phyloP scores from a whole-genome alignment of 805 yeast species.

The Candida vartiovaarae region DNA sequence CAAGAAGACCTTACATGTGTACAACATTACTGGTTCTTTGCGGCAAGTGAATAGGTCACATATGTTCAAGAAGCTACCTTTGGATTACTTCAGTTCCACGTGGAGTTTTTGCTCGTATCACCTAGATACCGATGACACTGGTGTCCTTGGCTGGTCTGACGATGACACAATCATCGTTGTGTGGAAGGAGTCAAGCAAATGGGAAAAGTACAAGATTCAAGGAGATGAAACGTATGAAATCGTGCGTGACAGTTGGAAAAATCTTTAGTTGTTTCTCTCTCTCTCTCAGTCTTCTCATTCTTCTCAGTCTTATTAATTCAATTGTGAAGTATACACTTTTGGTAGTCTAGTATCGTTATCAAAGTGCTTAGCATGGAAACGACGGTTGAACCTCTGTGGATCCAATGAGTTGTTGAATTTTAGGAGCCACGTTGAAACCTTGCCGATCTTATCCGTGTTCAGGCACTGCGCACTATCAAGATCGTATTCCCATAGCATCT shows the following conservation, averaged over 20 bases:
- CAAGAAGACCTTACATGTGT: slow-evolving; percentile 84
- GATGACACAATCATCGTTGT: slow-evolving; percentile 67
- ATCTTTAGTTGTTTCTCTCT: background rate
- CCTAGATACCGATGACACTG: slow-evolving; percentile 31
- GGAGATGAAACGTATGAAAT: slow-evolving; percentile 50
- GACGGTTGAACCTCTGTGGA: slow-evolving; percentile 44
- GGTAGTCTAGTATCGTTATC: slow-evolving; percentile 24
- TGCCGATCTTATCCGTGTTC: slow-evolving; percentile 7
- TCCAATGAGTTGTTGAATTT: slow-evolving; percentile 38
- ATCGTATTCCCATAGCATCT: slow-evolving; percentile 43
- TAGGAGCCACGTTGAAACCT: slow-evolving; percentile 27
- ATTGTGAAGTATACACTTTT: slow-evolving; percentile 22
- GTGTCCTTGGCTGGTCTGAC: slow-evolving; percentile 61
- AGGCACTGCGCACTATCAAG: slow-evolving; percentile 23
- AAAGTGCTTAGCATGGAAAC: slow-evolving; percentile 40
- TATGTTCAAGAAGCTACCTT: slow-evolving; percentile 52
- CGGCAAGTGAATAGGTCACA: slow-evolving; percentile 50
- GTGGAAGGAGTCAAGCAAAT: slow-evolving; percentile 66
- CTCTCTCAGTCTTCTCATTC: no score
- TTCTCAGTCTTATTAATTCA: slow-evolving; percentile 10
- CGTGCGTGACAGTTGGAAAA: slow-evolving; percentile 66
- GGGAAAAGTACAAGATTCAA: slow-evolving; percentile 80
- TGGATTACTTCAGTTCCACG: slow-evolving; percentile 66
- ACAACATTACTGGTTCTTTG: slow-evolving; percentile 39
- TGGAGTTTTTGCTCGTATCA: slow-evolving; percentile 85